A percentile compares a stretch with the other conserved stretches of the same genome.
Conservation (phyloP, 164 flowering plant species). For the Berberis thunbergii region DNA sequence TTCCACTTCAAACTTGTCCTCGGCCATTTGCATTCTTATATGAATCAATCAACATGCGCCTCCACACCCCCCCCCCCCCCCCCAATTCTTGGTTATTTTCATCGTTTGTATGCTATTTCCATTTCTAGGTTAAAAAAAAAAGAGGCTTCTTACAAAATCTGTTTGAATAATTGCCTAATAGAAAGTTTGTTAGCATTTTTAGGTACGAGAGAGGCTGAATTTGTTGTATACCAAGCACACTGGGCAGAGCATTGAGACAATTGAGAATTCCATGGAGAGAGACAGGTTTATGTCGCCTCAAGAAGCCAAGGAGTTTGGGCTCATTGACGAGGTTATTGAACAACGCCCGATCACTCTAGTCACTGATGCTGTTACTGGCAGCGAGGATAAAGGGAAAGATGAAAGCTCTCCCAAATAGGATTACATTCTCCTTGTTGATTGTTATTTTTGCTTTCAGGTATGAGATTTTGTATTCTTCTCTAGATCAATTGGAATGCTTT, state of each 20-base stretch:
- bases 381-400: constrained; percentile 32
- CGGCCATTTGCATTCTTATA: too few species aligned
- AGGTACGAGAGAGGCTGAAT: constrained; percentile 72
- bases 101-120: too few species aligned
- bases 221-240: constrained; percentile 75
- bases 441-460: too few species aligned
- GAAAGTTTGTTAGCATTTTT: not conserved
- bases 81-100: too few species aligned
- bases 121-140: too few species aligned
- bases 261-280: constrained; percentile 81
- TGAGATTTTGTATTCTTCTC: too few species aligned
- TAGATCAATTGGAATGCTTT: too few species aligned
- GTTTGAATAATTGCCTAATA: too few species aligned
- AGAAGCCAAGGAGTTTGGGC: constrained; percentile 91
- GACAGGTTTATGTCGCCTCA: constrained; percentile 89
- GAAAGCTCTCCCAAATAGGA: constrained; percentile 28
- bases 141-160: too few species aligned
- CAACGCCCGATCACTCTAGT: constrained; percentile 72
- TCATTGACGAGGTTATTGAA: constrained; percentile 87
- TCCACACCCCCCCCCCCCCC: too few species aligned
- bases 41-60: too few species aligned
- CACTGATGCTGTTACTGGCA: constrained; percentile 64
- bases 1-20: too few species aligned
- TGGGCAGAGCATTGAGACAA: constrained; percentile 53
- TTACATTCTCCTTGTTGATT: not conserved